Base-by-base conservation (phyloP, 2,329 filamentous ascomycete genomes). In the Cryphonectria parasitica region DNA sequence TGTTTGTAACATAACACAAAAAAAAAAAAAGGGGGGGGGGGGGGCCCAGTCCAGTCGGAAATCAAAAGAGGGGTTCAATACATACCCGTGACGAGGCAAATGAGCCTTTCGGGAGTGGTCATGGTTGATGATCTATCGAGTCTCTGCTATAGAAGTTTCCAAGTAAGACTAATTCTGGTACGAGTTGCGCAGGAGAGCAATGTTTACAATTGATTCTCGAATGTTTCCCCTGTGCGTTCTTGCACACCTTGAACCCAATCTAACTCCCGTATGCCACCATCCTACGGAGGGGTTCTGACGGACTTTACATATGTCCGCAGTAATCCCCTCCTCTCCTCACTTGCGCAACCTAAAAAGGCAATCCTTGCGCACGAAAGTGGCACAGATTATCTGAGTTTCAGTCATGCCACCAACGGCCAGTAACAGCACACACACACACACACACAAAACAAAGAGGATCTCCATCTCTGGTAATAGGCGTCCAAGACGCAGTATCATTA, bases 291-390 rank as follows among this genome's bases (percentile, higher is more conserved):
- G 52, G 25, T 11, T 49, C 22, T 61, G 58, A 31, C 58, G 58
- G 28, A 61, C 58, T 56, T 34, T 61, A 19, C 56, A 31, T 61
- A 61, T 39, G 34, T 61, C 58, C 58, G 58, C 58, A 61, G 6
- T 61, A 39, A n/a, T n/a, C 19, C n/a, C 45, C 45, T 49, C 45
- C 28, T 28, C 13, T 19, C 25, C 34, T 22, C 56, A 22, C 56
- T 61, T 28, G 34, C 36, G 31, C 58, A 19, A 15, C 4, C 22
- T 19, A 39, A 39, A 19, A 22, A 7, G 17, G 31, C n/a, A n/a
- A 11, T 22, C 17, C n/a, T 58, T 31, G 19, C 22, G n/a, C 22
- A n/a, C 22, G 7, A 22, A 1, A 52, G 45, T 10, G 22, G 22
- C 45, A n/a, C 45, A 52, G 45, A 3, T 3, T 43, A 43, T 43